phyloP scores from a whole-genome alignment of 2,329 filamentous ascomycete genomes.

The Colletotrichum sp. region DNA sequence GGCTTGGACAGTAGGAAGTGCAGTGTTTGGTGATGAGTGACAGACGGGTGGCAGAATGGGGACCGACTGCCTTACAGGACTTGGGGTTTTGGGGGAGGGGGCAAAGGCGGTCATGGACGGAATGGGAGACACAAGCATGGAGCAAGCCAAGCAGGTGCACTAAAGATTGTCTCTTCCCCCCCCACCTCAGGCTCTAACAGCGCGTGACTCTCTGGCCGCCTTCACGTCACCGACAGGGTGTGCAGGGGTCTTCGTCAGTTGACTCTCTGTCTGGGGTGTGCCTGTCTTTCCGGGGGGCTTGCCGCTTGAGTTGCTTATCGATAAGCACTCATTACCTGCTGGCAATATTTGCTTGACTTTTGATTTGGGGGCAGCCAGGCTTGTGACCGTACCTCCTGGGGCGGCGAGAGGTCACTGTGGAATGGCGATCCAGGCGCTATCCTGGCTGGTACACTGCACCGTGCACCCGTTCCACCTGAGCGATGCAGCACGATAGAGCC shows the following conservation, averaged over 20 bases:
- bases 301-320: slow-evolving; percentile 7
- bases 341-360: neutral
- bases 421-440: neutral
- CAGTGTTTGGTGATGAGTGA: slow-evolving; percentile 1
- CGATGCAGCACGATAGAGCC: slow-evolving; percentile 1
- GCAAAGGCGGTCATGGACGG: neutral
- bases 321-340: neutral
- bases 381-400: neutral
- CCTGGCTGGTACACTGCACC: neutral
- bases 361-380: neutral
- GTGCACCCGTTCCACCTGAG: slow-evolving; percentile 13
- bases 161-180: slow-evolving; percentile 5
- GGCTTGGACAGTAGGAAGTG: neutral
- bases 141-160: neutral
- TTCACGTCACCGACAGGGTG: slow-evolving; percentile 20
- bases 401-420: neutral
- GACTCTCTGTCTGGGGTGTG: slow-evolving; percentile 5
- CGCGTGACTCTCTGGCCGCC: slow-evolving; percentile 19
- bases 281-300: neutral
- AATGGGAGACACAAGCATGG: neutral
- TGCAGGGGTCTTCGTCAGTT: slow-evolving; percentile 15
- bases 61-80: neutral
- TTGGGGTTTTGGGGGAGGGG: neutral
- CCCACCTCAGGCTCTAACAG: slow-evolving; percentile 6
- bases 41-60: neutral